phyloP scores from a whole-genome alignment of 179 eudicot genomes.

The Beta macrorhiza region DNA sequence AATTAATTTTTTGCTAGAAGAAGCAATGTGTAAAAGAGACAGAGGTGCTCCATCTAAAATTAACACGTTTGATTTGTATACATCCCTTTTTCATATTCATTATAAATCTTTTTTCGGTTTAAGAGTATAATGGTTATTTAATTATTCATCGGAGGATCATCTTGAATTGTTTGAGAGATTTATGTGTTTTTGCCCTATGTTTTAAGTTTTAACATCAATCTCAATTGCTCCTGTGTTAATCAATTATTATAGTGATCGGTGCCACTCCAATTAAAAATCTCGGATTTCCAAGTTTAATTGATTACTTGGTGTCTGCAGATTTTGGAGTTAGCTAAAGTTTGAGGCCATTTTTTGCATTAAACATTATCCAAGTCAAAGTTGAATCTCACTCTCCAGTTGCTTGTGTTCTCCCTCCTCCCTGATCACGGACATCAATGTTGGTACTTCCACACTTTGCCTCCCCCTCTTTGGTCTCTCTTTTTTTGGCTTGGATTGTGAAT shows the following conservation, averaged over 20 bases:
- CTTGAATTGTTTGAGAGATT: background rate
- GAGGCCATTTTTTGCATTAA: background rate
- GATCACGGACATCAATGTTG: conserved; percentile 26
- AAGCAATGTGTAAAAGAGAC: too few species aligned
- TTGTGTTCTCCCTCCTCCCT: background rate
- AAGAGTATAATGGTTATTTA: background rate
- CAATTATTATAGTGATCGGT: background rate
- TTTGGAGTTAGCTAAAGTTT: conserved; percentile 6
- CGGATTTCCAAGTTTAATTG: background rate
- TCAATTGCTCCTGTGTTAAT: too few species aligned
- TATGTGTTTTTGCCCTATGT: background rate
- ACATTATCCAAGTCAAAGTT: background rate
- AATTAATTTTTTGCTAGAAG: too few species aligned
- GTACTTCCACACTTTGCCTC: conserved; percentile 1
- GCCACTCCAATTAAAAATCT: background rate
- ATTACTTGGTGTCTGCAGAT: conserved; percentile 4
- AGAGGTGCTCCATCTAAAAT: too few species aligned
- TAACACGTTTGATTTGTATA: too few species aligned
- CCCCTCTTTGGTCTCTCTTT: background rate
- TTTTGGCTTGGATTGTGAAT: too few species aligned
- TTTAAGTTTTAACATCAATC: background rate
- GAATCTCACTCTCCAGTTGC: background rate
- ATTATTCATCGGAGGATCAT: background rate
- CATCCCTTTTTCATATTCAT: too few species aligned
- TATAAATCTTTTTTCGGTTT: background rate